Percentiles rank a stretch among this genome's conserved stretches.
Evolutionary conservation across 2,329 filamentous ascomycete species (phyloP).

Genomic region (Trichoderma endophyticum): DNA sequence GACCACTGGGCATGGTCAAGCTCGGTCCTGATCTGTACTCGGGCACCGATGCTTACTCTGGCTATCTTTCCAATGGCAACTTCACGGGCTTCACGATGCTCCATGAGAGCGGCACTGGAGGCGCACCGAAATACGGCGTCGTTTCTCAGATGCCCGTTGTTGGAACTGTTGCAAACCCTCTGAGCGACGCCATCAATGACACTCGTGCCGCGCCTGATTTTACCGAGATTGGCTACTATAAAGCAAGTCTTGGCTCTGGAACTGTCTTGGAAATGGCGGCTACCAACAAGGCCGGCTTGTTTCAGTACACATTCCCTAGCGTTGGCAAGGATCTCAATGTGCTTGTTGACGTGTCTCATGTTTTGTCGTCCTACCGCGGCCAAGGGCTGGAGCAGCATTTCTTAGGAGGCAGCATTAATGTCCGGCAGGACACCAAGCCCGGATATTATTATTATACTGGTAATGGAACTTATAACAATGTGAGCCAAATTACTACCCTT

Average conservation of each 20-base stretch:
- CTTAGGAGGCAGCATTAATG: constrained; percentile 54
- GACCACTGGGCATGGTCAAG: constrained; percentile 49
- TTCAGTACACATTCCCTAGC: constrained; percentile 57
- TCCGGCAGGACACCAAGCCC: constrained; percentile 42
- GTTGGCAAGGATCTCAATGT: constrained; percentile 41
- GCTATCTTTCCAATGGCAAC: constrained; percentile 48
- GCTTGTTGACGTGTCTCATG: constrained; percentile 64
- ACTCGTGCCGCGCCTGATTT: constrained; percentile 49
- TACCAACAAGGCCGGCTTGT: constrained; percentile 55
- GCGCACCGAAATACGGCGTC: constrained; percentile 67
- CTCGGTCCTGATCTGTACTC: constrained; percentile 49
- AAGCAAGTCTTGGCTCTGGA: constrained; percentile 51
- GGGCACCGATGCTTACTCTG: constrained; percentile 51
- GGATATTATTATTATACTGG: constrained; percentile 51
- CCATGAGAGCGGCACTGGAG: constrained; percentile 65
- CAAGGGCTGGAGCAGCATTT: constrained; percentile 61
- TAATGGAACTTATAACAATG: constrained; percentile 61
- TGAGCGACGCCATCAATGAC: constrained; percentile 54
- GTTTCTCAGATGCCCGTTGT: constrained; percentile 57
- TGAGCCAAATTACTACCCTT: constrained; percentile 25
- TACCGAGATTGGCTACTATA: constrained; percentile 61
- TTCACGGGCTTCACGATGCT: constrained; percentile 62
- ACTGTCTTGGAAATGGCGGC: constrained; percentile 57
- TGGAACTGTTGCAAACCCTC: constrained; percentile 50
- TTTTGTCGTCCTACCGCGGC: constrained; percentile 60